Evolutionary conservation across 805 yeast species (phyloP).

Genomic region (Barnettozyma sp.): DNA sequence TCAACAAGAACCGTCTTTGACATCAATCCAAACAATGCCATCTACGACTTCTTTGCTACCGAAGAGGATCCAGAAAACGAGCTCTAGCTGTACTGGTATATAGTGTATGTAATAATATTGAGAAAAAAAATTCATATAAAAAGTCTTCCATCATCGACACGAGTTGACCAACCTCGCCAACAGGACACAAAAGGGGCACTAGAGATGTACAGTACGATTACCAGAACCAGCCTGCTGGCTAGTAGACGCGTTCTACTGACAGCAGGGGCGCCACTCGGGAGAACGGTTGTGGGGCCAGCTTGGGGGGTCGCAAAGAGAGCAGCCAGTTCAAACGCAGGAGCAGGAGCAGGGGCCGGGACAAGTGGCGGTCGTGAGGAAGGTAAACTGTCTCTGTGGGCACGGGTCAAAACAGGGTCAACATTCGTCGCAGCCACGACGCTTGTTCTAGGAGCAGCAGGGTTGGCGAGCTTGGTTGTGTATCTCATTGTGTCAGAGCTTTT

Average conservation of each 20-base stretch:
- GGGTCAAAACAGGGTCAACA: slow-evolving; percentile 49
- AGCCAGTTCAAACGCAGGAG: too few relatives aligned
- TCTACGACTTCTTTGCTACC: slow-evolving; percentile 42
- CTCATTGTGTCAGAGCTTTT: slow-evolving; percentile 72
- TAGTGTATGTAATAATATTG: background rate
- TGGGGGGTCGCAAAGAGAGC: too few relatives aligned
- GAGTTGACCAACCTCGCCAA: too few relatives aligned
- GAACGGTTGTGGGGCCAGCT: background rate
- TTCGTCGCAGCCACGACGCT: slow-evolving; percentile 54
- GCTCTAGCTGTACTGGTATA: too few relatives aligned
- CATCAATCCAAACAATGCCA: slow-evolving; percentile 77
- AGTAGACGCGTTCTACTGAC: background rate
- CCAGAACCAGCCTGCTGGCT: background rate
- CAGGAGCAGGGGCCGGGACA: too few relatives aligned
- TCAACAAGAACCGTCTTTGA: slow-evolving; percentile 26
- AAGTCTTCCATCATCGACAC: background rate
- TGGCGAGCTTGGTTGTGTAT: slow-evolving; percentile 63
- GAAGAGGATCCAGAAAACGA: slow-evolving; percentile 10
- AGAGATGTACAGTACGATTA: slow-evolving; percentile 1
- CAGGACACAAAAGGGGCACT: background rate
- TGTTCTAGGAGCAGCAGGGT: slow-evolving; percentile 62
- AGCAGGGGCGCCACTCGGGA: background rate
- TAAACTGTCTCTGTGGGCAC: slow-evolving; percentile 33
- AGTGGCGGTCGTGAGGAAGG: too few relatives aligned
- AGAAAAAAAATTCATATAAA: background rate